These are phyloP conservation scores for Coemansia aciculifera DNA, from an alignment of 192 early-diverging fungal genomes.

Conservation along the genomic window DNA sequence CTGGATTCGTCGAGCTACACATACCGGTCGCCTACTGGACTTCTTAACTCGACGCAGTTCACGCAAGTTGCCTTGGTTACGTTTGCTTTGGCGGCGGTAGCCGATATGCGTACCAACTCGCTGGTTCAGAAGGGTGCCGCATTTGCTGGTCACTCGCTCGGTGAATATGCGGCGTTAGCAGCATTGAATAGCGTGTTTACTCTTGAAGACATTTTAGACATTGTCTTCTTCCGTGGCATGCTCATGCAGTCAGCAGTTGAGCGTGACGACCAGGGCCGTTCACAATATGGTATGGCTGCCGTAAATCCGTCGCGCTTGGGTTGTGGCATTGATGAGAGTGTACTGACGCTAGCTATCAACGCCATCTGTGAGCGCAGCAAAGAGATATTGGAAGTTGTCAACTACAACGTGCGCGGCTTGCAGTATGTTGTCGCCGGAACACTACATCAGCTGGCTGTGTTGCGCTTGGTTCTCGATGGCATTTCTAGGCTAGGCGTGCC, in stretches of 20 bases:
- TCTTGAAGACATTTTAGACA: constrained; percentile 79
- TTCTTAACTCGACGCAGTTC: constrained; percentile 92
- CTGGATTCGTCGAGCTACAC: constrained; percentile 72
- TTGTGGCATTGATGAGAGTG: constrained; percentile 68
- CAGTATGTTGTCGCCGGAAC: constrained; percentile 95
- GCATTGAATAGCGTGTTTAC: constrained; percentile 72
- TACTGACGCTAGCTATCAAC: constrained; percentile 63
- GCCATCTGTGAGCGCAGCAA: constrained; percentile 73
- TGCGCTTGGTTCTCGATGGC: constrained; percentile 83
- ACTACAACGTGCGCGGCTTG: constrained; percentile 92
- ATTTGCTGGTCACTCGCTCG: constrained; percentile 94
- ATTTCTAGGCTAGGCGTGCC: constrained; percentile 64
- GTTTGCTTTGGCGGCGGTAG: constrained; percentile 85
- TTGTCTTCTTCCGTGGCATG: constrained; percentile 94
- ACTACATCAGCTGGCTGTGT: constrained; percentile 71
- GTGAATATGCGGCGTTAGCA: constrained; percentile 86
- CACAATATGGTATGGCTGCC: constrained; percentile 93
- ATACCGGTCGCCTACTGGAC: constrained; percentile 73
- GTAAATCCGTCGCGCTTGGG: constrained; percentile 88
- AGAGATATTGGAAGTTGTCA: constrained; percentile 87
- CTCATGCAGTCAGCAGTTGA: constrained; percentile 93
- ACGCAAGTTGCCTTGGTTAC: constrained; percentile 84
- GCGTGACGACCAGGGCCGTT: constrained; percentile 74
- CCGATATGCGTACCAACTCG: constrained; percentile 84
- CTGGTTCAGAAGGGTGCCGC: constrained; percentile 74